Conservation (phyloP, 2,329 filamentous ascomycete species). For the Chaetomiaceae sp. region DNA sequence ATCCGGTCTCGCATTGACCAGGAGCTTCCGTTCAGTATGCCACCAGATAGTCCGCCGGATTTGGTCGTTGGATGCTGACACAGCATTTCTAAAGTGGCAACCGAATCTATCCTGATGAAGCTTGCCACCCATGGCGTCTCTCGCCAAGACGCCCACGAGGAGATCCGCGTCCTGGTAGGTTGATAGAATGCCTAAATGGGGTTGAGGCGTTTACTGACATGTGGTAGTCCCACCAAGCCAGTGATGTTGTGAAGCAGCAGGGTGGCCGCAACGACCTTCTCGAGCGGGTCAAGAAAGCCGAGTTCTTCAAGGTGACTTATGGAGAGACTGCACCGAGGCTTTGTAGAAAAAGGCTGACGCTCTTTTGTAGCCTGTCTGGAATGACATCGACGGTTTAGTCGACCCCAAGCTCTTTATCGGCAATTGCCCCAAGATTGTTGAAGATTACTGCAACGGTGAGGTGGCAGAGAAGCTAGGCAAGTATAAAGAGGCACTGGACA, state of each 20-base stretch:
- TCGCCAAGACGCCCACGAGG: slow-evolving; percentile 79
- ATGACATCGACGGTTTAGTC: slow-evolving; percentile 63
- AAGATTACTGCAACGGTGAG: slow-evolving; percentile 27
- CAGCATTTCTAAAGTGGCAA: slow-evolving; percentile 14
- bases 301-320: slow-evolving; percentile 58
- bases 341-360: background rate
- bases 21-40: slow-evolving; percentile 71
- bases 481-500: slow-evolving; percentile 22
- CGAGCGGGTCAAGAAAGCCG: slow-evolving; percentile 64
- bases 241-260: slow-evolving; percentile 49
- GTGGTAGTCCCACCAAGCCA: slow-evolving; percentile 33
- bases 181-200: background rate
- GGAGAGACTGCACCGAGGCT: no score
- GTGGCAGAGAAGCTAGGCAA: slow-evolving; percentile 22
- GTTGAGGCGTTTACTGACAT: background rate
- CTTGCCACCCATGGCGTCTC: slow-evolving; percentile 66
- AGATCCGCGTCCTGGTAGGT: slow-evolving; percentile 67
- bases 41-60: no score
- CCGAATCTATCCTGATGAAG: slow-evolving; percentile 69
- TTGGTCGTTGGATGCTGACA: background rate
- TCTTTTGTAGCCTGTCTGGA: slow-evolving; percentile 52
- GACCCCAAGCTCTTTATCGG: slow-evolving; percentile 49
- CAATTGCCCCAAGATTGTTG: slow-evolving; percentile 26
- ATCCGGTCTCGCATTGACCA: slow-evolving; percentile 64
- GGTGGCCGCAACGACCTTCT: slow-evolving; percentile 79